A percentile compares a stretch with the other conserved stretches of the same genome.
phyloP scores from a whole-genome alignment of 768 basidiomycete species.

The Rhizopogon vulgaris region DNA sequence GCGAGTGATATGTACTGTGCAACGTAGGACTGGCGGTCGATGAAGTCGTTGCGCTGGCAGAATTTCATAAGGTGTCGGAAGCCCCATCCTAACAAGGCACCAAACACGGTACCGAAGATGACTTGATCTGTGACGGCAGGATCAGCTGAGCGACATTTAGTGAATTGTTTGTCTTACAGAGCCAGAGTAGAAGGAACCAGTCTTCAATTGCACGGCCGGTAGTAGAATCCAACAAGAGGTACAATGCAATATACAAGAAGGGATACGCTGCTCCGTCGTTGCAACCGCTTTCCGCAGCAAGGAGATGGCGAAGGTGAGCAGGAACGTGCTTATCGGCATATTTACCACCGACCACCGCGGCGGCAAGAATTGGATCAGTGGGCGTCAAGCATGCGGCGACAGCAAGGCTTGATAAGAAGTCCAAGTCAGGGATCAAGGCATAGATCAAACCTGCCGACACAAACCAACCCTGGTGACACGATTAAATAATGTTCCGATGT shows the following conservation, averaged over 20 bases:
- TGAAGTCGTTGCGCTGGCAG: slow-evolving; percentile 77
- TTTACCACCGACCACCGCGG: slow-evolving; percentile 80
- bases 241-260: slow-evolving; percentile 86
- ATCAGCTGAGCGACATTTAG: neutral
- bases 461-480: slow-evolving; percentile 73
- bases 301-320: slow-evolving; percentile 62
- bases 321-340: slow-evolving; percentile 98
- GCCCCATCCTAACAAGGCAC: slow-evolving; percentile 63
- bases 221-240: slow-evolving; percentile 66
- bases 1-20: slow-evolving; percentile 87
- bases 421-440: slow-evolving; percentile 82
- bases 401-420: slow-evolving; percentile 83
- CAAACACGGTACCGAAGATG: slow-evolving; percentile 66
- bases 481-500: slow-evolving; percentile 6
- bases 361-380: slow-evolving; percentile 43
- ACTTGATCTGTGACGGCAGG: slow-evolving; percentile 59
- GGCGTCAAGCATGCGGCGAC: slow-evolving; percentile 92
- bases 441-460: slow-evolving; percentile 88
- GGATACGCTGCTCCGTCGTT: slow-evolving; percentile 98
- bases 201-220: slow-evolving; percentile 66
- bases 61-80: slow-evolving; percentile 93
- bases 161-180: slow-evolving; percentile 50
- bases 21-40: slow-evolving; percentile 92
- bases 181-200: slow-evolving; percentile 86
- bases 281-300: slow-evolving; percentile 78